Conservation (phyloP, 352 stramenopile species). For the Globisporangium barbulae region DNA sequence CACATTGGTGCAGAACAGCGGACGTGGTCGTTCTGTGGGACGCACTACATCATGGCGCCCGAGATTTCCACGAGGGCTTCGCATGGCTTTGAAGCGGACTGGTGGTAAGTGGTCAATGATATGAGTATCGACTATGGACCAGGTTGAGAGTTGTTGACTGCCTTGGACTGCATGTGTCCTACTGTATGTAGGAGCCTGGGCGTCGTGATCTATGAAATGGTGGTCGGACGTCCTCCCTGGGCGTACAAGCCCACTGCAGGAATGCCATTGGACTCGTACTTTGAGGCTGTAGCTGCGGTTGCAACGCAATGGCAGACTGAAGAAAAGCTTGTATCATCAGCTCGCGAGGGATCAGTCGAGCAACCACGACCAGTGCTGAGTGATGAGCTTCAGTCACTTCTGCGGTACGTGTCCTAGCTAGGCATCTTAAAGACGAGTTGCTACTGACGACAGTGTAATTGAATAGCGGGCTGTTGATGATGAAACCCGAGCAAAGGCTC, state of each 20-base stretch:
- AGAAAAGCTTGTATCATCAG: background rate
- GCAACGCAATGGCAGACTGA: background rate
- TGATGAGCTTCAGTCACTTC: conserved; percentile 23
- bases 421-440: background rate
- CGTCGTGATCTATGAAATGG: conserved; percentile 78
- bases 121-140: background rate
- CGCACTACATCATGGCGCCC: conserved; percentile 73
- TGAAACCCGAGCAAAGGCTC: conserved; percentile 42
- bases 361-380: conserved; percentile 6
- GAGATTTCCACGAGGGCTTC: conserved; percentile 48
- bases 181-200: conserved; percentile 48
- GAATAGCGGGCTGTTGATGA: conserved; percentile 24
- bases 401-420: conserved; percentile 22
- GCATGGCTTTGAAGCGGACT: conserved; percentile 48
- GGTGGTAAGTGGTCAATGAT: conserved; percentile 43
- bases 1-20: conserved; percentile 4
- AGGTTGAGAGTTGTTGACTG: background rate
- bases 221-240: conserved; percentile 58
- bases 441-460: background rate
- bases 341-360: background rate
- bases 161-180: no score
- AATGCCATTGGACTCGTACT: conserved; percentile 28
- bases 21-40: conserved; percentile 57
- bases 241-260: conserved; percentile 44
- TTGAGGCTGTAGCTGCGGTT: conserved; percentile 25